Conservation (phyloP, 2,329 filamentous ascomycete genomes). For the Rhynchosporium secalis region DNA sequence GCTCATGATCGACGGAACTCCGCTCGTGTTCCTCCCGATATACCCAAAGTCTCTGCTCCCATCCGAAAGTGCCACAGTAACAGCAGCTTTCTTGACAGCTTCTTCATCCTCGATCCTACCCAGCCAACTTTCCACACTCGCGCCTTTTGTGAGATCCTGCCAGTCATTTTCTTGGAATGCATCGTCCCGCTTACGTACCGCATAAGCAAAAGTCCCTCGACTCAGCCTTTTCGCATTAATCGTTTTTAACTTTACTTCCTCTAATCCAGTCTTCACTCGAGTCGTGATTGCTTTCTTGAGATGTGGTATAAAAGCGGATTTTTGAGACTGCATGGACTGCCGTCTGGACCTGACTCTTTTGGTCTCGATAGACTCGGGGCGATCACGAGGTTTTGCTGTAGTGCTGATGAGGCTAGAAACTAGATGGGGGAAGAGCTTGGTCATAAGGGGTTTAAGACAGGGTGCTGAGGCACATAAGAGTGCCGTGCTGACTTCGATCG, state of each 20-base stretch:
- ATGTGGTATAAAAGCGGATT: background rate
- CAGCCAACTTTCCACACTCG: conserved; percentile 12
- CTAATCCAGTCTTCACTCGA: background rate
- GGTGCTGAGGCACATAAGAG: conserved; percentile 28
- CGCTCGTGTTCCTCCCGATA: conserved; percentile 4
- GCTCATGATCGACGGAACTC: background rate
- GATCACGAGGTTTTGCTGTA: background rate
- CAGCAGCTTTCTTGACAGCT: conserved; percentile 4
- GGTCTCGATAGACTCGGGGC: background rate
- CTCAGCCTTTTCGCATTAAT: conserved; percentile 6
- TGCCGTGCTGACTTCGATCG: conserved; percentile 26
- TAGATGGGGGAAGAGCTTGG: conserved; percentile 20
- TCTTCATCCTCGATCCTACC: conserved; percentile 8
- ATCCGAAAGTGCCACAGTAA: conserved; percentile 6
- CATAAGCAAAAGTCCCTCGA: conserved; percentile 9
- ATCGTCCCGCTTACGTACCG: conserved; percentile 11
- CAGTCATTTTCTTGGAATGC: background rate
- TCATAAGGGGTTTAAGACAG: conserved; percentile 25
- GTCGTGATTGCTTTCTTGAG: conserved; percentile 6
- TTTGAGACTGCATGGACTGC: background rate
- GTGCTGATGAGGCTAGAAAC: background rate
- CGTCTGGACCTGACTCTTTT: conserved; percentile 4
- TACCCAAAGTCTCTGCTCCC: background rate
- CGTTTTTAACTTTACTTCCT: conserved; percentile 14
- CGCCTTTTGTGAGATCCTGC: background rate